Percentiles rank a stretch among this genome's conserved stretches.
phyloP scores from a whole-genome alignment of 73 alveolate species.

The Uronychia binucleata region DNA sequence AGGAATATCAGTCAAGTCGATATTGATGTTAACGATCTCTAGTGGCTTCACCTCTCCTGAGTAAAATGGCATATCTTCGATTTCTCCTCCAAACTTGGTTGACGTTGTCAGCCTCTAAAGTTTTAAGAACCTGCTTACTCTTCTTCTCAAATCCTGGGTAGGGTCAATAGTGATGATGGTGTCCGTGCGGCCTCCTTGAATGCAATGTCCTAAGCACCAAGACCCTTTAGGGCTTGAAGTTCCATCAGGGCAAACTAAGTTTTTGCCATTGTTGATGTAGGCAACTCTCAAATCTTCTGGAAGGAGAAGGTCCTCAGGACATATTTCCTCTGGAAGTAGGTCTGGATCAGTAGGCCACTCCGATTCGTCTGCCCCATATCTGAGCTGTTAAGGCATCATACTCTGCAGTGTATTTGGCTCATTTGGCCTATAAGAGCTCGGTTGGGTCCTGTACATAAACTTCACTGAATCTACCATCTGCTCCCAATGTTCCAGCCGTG shows the following conservation, averaged over 20 bases:
- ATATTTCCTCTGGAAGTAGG: constrained; percentile 11
- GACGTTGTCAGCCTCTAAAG: neutral
- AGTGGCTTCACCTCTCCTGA: constrained; percentile 30
- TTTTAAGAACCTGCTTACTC: neutral
- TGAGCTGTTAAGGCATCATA: neutral
- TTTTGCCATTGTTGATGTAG: constrained; percentile 54
- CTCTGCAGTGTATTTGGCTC: neutral
- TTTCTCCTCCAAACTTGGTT: neutral
- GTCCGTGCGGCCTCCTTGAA: neutral
- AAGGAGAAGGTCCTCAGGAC: constrained; percentile 54
- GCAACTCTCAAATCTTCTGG: constrained; percentile 40
- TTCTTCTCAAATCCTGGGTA: neutral
- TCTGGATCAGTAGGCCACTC: constrained; percentile 1
- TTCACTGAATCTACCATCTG: constrained; percentile 38
- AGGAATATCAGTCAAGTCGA: constrained; percentile 52
- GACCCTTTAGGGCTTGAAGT: constrained; percentile 63
- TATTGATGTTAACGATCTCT: constrained; percentile 25
- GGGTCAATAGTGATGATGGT: constrained; percentile 19
- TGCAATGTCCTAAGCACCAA: constrained; percentile 70
- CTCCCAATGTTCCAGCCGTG: constrained; percentile 55
- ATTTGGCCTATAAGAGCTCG: constrained; percentile 3
- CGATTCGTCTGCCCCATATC: neutral
- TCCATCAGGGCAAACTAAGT: constrained; percentile 78
- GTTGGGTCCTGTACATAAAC: constrained; percentile 3
- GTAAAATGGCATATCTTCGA: constrained; percentile 1